These are phyloP conservation scores for Allium cepa DNA, from an alignment of 106 monocot genomes.

Conservation along the genomic window DNA sequence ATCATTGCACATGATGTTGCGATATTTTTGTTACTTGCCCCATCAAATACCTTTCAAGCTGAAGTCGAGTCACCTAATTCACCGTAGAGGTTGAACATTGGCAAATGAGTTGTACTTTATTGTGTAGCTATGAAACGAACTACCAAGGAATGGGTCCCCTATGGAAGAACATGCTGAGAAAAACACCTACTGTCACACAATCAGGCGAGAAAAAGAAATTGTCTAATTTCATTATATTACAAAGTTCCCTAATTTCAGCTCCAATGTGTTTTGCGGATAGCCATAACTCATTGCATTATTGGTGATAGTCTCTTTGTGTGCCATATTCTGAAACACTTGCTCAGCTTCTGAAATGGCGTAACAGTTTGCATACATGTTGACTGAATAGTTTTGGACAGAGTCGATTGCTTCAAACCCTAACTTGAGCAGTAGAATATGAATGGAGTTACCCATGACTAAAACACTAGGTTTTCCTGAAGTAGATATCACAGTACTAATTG, in stretches of 20 bases:
- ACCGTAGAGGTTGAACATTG: conserved; percentile 39
- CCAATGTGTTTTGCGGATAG: conserved; percentile 30
- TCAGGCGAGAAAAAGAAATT: conserved; percentile 22
- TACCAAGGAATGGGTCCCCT: conserved; percentile 23
- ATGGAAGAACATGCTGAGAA: conserved; percentile 45
- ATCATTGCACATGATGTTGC: conserved; percentile 66
- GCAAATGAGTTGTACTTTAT: conserved; percentile 21
- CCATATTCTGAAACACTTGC: conserved; percentile 25
- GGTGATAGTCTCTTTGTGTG: conserved; percentile 29
- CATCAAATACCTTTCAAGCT: conserved; percentile 33
- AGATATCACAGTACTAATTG: conserved; percentile 36
- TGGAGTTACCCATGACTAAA: conserved; percentile 17
- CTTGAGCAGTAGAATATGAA: conserved; percentile 10
- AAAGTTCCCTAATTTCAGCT: conserved; percentile 29
- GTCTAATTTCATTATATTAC: conserved; percentile 28
- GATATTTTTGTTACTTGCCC: conserved; percentile 22
- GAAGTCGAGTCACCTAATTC: conserved; percentile 39
- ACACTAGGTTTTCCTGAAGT: conserved; percentile 29
- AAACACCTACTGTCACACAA: conserved; percentile 34
- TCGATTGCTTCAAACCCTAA: conserved; percentile 21
- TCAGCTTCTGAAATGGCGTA: conserved; percentile 20
- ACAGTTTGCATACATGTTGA: conserved; percentile 60
- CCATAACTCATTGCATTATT: conserved; percentile 62
- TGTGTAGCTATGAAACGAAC: conserved; percentile 32
- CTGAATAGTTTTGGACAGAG: conserved; percentile 36